Evolutionary conservation across 805 yeast genomes (phyloP).

Genomic region (Metschnikowia kunwiensis): DNA sequence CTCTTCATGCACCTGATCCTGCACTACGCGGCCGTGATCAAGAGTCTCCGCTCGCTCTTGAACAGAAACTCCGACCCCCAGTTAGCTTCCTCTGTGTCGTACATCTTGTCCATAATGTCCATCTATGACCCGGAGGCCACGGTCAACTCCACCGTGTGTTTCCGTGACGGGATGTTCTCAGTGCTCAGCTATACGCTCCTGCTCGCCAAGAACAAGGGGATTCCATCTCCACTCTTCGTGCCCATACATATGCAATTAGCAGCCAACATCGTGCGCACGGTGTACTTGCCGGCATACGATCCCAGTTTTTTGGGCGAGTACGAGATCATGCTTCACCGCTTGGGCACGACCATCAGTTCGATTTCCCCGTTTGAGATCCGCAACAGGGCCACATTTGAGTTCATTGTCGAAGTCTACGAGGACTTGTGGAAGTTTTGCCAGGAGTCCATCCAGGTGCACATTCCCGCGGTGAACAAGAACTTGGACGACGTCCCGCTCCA

Average conservation of each 20-base stretch:
- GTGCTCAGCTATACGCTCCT: slow-evolving; percentile 29
- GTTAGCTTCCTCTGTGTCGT: slow-evolving; percentile 33
- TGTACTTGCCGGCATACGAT: slow-evolving; percentile 37
- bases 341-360: slow-evolving; percentile 18
- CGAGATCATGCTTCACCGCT: slow-evolving; percentile 22
- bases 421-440: slow-evolving; percentile 25
- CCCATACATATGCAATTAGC: slow-evolving; percentile 34
- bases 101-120: slow-evolving; percentile 38
- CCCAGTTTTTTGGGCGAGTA: slow-evolving; percentile 32
- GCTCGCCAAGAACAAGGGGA: slow-evolving; percentile 12
- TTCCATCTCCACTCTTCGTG: slow-evolving; percentile 18
- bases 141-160: slow-evolving; percentile 33
- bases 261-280: slow-evolving; percentile 32
- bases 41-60: slow-evolving; percentile 28
- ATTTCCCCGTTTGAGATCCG: slow-evolving; percentile 6
- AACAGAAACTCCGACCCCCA: slow-evolving; percentile 30
- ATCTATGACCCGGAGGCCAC: slow-evolving; percentile 45
- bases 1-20: slow-evolving; percentile 32
- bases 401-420: slow-evolving; percentile 22
- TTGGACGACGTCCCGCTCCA: slow-evolving; percentile 28
- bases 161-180: slow-evolving; percentile 40
- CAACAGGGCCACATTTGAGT: slow-evolving; percentile 11
- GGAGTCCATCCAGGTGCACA: slow-evolving; percentile 24
- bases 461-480: slow-evolving; percentile 26
- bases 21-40: slow-evolving; percentile 37